phyloP scores from a whole-genome alignment of 1,284 basidiomycete genomes.

The Limonomyces culmigenus region DNA sequence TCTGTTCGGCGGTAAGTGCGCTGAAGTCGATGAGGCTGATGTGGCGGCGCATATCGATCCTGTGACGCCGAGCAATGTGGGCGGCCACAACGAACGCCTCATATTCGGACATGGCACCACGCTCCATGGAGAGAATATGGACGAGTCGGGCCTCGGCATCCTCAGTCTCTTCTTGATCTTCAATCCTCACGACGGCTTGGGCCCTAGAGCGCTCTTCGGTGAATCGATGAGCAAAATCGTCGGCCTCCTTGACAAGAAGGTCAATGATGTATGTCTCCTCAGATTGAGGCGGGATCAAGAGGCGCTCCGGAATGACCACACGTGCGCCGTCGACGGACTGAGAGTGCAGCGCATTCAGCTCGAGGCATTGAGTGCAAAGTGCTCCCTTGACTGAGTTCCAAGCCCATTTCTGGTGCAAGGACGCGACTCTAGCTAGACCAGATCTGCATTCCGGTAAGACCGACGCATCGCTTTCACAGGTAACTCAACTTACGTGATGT shows the following conservation, averaged over 20 bases:
- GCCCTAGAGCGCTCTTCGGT: constrained; percentile 2
- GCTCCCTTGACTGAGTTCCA: constrained; percentile 36
- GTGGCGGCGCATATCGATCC: constrained; percentile 25
- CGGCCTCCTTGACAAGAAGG: constrained; percentile 27
- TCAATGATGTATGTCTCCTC: constrained; percentile 32
- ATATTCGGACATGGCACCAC: constrained; percentile 37
- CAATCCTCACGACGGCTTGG: not conserved
- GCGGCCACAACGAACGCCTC: constrained; percentile 35
- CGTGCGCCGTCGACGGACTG: constrained; percentile 47
- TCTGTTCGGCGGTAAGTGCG: constrained; percentile 32
- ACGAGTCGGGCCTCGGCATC: constrained; percentile 23
- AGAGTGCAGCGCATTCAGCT: constrained; percentile 50
- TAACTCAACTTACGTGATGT: constrained; percentile 31
- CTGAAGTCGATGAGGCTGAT: constrained; percentile 35
- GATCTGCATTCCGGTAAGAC: constrained; percentile 16
- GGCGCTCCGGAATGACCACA: constrained; percentile 36
- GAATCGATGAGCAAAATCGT: constrained; percentile 26
- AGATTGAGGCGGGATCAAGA: constrained; percentile 26
- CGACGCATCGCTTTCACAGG: not conserved
- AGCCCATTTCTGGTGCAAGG: constrained; percentile 42
- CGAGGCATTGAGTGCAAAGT: constrained; percentile 43
- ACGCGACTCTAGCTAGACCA: constrained; percentile 33
- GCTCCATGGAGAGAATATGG: constrained; percentile 28
- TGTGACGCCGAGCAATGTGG: constrained; percentile 23
- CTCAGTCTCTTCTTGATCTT: too few species aligned